Evolutionary conservation across 768 basidiomycete species (phyloP), one percentile per base, ranked within the genome.

Genomic region (Cystobasidium onofrii): DNA sequence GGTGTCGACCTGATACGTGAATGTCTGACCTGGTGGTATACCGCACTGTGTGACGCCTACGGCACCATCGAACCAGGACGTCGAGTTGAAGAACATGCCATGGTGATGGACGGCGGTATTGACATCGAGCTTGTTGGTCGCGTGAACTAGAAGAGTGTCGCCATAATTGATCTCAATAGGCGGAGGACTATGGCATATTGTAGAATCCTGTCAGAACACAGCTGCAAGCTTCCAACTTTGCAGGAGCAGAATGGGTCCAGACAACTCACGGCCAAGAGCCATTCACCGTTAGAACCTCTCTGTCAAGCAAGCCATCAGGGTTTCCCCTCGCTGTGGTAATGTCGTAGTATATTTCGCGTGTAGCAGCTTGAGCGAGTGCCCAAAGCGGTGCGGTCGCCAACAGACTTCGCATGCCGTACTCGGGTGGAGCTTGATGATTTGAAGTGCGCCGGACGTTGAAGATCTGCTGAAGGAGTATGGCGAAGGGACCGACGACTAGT

Each of bases 191-290:
- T 55, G 23, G 33, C 25, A 60, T 12, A 15, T 7, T 64, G 63
- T 23, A n/a, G 12, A n/a, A n/a, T n/a, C n/a, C n/a, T n/a, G n/a
- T n/a, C n/a, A n/a, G n/a, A n/a, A n/a, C n/a, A n/a, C n/a, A n/a
- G n/a, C n/a, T n/a, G n/a, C n/a, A n/a, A n/a, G n/a, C n/a, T n/a
- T n/a, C n/a, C n/a, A n/a, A n/a, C n/a, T n/a, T n/a, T n/a, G n/a
- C n/a, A n/a, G n/a, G n/a, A n/a, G n/a, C n/a, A n/a, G n/a, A n/a
- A n/a, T n/a, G n/a, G n/a, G n/a, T n/a, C n/a, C n/a, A n/a, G n/a
- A n/a, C n/a, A 0, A 84, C 91, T 80, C 81, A 93, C 89, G 94
- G 94, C 95, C 94, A 98, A 4, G 90, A 89, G 23, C 87, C 87
- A 79, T 97, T 97, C 64, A 96, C 87, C 66, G 93, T 93, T 63